Evolutionary conservation across 805 yeast genomes (phyloP).

Genomic region (Teunomyces cretensis): DNA sequence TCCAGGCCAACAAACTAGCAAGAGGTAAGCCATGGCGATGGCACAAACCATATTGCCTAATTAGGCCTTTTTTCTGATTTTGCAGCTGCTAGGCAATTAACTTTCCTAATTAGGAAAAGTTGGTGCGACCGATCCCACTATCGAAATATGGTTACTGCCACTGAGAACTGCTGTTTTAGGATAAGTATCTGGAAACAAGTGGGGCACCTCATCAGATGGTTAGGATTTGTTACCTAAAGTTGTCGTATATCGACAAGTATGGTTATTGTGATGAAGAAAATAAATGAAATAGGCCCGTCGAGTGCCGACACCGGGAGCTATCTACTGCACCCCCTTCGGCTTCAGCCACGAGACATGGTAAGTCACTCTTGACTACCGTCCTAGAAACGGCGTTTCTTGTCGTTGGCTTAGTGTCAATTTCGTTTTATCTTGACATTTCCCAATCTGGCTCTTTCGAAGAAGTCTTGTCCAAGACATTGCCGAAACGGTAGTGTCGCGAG

Average conservation of each 20-base stretch:
- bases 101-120: conserved; percentile 10
- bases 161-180: conserved; percentile 3
- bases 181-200: neutral
- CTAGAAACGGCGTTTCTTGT: neutral
- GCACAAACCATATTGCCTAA: conserved; percentile 7
- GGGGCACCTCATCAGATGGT: neutral
- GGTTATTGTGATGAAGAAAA: neutral
- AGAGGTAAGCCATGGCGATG: neutral
- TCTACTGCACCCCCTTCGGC: neutral
- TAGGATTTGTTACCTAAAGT: neutral
- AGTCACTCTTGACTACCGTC: neutral
- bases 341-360: neutral
- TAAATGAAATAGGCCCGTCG: neutral
- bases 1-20: neutral
- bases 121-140: neutral
- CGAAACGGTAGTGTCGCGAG: neutral
- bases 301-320: too few species aligned
- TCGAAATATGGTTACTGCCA: neutral
- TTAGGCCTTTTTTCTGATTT: conserved; percentile 6
- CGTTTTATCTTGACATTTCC: neutral
- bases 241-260: neutral
- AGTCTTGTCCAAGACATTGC: neutral
- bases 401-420: neutral
- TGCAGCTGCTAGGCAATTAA: conserved; percentile 6
- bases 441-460: neutral